Conservation (phyloP, 1,284 basidiomycete species). For the Heterobasidion annosum region DNA sequence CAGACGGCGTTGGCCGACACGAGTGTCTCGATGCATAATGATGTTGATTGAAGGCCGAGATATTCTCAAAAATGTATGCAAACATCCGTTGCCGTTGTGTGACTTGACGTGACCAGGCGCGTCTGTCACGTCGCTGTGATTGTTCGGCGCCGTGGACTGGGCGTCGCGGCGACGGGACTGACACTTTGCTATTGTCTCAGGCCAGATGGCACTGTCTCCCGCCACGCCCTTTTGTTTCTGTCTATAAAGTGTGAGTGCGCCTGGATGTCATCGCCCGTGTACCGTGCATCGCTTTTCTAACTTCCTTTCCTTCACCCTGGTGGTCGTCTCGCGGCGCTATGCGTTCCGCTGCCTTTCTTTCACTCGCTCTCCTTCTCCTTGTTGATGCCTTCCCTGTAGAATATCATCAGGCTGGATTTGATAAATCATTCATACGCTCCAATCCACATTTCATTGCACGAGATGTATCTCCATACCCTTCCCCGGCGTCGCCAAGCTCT, state of each 20-base stretch:
- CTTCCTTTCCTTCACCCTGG: neutral
- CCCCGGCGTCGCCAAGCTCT: neutral
- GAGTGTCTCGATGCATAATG: no score
- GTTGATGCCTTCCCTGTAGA: slow-evolving; percentile 3
- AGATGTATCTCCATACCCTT: neutral
- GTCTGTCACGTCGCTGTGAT: no score
- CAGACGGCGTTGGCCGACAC: no score
- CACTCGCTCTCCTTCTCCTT: neutral
- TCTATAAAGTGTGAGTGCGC: neutral
- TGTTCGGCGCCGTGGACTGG: no score
- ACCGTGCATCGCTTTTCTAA: neutral
- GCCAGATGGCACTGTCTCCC: no score
- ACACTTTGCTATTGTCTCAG: no score
- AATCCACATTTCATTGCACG: neutral
- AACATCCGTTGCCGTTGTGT: no score
- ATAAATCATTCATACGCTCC: neutral
- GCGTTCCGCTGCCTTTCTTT: slow-evolving; percentile 4
- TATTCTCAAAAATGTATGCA: no score
- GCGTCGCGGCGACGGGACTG: no score
- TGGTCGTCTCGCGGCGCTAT: neutral
- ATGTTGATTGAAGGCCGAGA: no score
- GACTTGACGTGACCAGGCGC: no score
- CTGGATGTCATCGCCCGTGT: neutral
- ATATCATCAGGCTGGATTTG: neutral
- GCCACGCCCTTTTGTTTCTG: neutral